These are phyloP conservation scores for Ophiostoma sp. DNA, from an alignment of 2,329 filamentous ascomycete genomes.

Conservation along the genomic window DNA sequence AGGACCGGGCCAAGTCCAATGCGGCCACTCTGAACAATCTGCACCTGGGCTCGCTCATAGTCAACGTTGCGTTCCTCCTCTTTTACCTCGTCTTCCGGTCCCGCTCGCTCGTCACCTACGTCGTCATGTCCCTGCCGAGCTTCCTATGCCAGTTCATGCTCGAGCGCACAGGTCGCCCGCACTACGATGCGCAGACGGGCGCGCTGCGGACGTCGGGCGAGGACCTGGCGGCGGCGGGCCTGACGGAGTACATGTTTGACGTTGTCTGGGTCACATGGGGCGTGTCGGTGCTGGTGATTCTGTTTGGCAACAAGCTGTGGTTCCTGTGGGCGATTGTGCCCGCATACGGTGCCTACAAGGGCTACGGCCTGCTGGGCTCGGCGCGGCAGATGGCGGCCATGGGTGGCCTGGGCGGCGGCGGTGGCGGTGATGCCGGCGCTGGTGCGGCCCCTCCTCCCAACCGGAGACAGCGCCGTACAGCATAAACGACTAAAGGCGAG, in stretches of 20 bases:
- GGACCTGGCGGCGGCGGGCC: slow-evolving; percentile 79
- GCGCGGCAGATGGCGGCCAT: slow-evolving; percentile 56
- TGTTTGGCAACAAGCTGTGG: slow-evolving; percentile 79
- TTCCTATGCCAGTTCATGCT: slow-evolving; percentile 82
- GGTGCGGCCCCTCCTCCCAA: slow-evolving; percentile 46
- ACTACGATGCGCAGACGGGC: slow-evolving; percentile 61
- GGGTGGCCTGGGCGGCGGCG: slow-evolving; percentile 43
- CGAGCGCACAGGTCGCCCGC: slow-evolving; percentile 79
- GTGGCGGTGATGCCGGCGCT: slow-evolving; percentile 36
- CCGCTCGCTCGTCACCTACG: slow-evolving; percentile 67
- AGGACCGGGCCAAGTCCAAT: slow-evolving; percentile 75
- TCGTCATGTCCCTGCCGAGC: slow-evolving; percentile 70
- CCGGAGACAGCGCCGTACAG: slow-evolving; percentile 56
- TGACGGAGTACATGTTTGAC: slow-evolving; percentile 99
- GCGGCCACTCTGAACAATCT: slow-evolving; percentile 74
- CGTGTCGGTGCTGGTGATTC: slow-evolving; percentile 66
- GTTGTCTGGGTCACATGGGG: slow-evolving; percentile 93
- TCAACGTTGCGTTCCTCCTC: slow-evolving; percentile 75
- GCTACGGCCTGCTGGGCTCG: slow-evolving; percentile 53
- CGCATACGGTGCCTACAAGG: slow-evolving; percentile 57
- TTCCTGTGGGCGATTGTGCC: slow-evolving; percentile 57
- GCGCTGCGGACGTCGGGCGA: slow-evolving; percentile 78
- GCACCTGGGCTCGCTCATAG: slow-evolving; percentile 69
- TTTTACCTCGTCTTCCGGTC: slow-evolving; percentile 66
- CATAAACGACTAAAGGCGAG: slow-evolving; percentile 36